Base-by-base conservation (phyloP, 352 stramenopile species). In the Phytophthora capsici region DNA sequence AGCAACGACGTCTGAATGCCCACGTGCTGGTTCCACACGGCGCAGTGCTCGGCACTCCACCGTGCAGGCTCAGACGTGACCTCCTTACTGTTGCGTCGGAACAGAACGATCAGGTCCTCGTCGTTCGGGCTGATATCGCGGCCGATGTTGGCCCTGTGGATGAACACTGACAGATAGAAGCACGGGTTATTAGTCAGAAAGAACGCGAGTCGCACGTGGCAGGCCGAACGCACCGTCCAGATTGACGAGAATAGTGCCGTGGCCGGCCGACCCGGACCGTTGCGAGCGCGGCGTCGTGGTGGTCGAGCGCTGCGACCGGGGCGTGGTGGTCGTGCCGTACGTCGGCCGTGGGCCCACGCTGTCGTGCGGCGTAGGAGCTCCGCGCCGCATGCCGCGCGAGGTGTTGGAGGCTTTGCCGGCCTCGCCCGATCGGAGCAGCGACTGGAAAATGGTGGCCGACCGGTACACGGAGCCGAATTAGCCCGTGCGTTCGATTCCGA, bases 41-140 rank as follows among this genome's bases (percentile, higher is more conserved):
- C 84, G 23, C 86, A 78, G 56, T 93, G 84, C 25, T 91, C 84
- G 36, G 66, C 52, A 44, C 77, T 78, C 84, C 84, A 93, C 12
- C 66, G 80, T 50, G 80, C 83, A 12, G 84, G 79, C 54, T 91
- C 77, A 10, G 80, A 90, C 59, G 80, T 86, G 36, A 93, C 72
- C 58, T 93, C 84, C 59, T 93, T 93, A 60, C 72, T 86, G 65
- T 93, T 93, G 63, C 84, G 84, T 14, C 84, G 82, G 66, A 93
- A 91, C 45, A 93, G 79, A 63, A 93, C 84, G 69, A 93, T 87
- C 55, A 93, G 70, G 49, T 91, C 80, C 30, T 90, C 76, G 53
- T 93, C 84, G n/a, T 63, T 69, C 14, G 84, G 73, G 45, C 75
- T 88, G 69, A 91, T 90, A 63, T 93, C 84, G 49, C 75, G 78